Evolutionary conservation across 2,329 filamentous ascomycete genomes (phyloP).

Genomic region (Arthroderma uncinatum): DNA sequence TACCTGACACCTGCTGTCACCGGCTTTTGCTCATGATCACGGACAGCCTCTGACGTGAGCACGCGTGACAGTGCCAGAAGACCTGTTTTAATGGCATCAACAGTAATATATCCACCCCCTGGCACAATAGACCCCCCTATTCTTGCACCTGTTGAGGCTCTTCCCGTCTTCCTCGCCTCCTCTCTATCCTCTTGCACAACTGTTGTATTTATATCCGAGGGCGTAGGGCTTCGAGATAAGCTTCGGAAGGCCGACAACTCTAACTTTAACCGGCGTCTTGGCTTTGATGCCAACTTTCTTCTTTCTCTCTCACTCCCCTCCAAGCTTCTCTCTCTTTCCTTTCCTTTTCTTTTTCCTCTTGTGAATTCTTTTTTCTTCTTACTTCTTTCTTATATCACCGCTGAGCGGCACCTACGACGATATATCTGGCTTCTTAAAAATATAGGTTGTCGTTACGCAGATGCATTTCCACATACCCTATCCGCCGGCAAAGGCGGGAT

Average conservation of each 20-base stretch:
- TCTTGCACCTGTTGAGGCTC: no score
- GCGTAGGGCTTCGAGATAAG: no score
- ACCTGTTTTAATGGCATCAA: no score
- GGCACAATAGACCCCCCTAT: no score
- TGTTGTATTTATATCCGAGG: no score
- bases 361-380: background rate
- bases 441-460: slow-evolving; percentile 11
- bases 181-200: no score
- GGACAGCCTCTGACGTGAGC: no score
- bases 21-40: no score
- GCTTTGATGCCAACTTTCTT: background rate
- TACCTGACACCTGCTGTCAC: no score
- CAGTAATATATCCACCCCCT: no score
- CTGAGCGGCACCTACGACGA: background rate
- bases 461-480: slow-evolving; percentile 28
- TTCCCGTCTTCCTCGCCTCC: no score
- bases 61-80: no score
- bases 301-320: background rate
- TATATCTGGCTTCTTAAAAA: background rate
- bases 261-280: background rate
- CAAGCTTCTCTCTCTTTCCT: background rate
- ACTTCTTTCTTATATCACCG: background rate
- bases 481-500: slow-evolving; percentile 43
- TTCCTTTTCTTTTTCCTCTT: background rate
- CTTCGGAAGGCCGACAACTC: background rate